Base-by-base conservation (phyloP, 495 filamentous ascomycete genomes). In the Penicillium cataractarum region DNA sequence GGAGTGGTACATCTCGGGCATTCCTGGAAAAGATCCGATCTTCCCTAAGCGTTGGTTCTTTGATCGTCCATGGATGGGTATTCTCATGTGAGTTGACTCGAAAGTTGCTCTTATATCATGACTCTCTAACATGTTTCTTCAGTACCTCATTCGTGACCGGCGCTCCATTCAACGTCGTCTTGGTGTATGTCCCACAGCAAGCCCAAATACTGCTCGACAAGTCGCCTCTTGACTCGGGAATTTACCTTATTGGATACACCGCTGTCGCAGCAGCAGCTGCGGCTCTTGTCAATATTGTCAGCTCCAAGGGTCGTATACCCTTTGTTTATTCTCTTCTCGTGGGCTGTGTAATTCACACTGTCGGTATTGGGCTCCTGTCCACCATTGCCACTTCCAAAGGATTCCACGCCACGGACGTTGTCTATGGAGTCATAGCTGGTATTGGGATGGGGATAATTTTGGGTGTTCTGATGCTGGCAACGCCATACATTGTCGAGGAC, bases 181-280 rank as follows among this genome's bases (percentile, higher is more conserved):
- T 88, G 5, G 80, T 89, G 39, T 81, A 84, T 51, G 74, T 90
- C 8, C 86, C 87, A 5, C 81, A 87, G 59, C 80, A 84, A 48
- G 84, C 88, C 33, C 85, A 89, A 58, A 75, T 87, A 27, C 80
- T 87, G 17, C 79, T 85, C 52, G 74, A 69, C 9, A 61, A 69
- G 50, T 78, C 77, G n/a, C 70, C 77, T 22, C 62, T 77, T 12
- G 64, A 65, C n/a, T 67, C 88, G 0, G 89, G 87, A 17, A 69
- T 88, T 17, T 77, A 86, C 32, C 71, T 92, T 29, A 76, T 89
- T 5, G 85, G 85, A 2, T 79, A 82, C 74, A 22, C 72, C 69
- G 48, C 83, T 67, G 33, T 82, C 54, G 70, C 72, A 2, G 67
- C 85, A 4, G 67, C 86, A 22, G 83, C 83, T 6, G 83, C 83